Conservation (phyloP, 805 yeast species). For the Myxozyma vanderwaltii region DNA sequence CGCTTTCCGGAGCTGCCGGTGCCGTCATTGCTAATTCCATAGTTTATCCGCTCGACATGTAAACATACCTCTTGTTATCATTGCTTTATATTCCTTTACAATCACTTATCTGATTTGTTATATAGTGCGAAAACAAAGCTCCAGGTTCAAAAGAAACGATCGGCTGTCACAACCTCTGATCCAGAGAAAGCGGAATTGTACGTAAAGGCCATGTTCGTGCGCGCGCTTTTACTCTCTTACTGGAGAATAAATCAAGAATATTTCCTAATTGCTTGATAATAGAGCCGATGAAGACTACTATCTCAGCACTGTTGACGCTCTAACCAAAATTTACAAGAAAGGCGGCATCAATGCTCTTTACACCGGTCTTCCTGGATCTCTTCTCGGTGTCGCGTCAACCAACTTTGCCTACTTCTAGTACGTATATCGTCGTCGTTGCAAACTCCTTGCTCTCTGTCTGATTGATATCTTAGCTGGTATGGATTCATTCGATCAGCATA, state of each 20-base stretch:
- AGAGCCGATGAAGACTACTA: slow-evolving; percentile 44
- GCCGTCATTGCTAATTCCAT: slow-evolving; percentile 76
- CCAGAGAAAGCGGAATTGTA: slow-evolving; percentile 12
- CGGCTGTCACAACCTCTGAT: slow-evolving; percentile 9
- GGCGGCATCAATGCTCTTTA: slow-evolving; percentile 72
- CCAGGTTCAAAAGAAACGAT: slow-evolving; percentile 27
- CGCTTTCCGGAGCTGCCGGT: slow-evolving; percentile 80
- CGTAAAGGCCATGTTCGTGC: background rate
- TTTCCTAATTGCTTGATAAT: background rate
- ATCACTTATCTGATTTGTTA: background rate
- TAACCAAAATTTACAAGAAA: slow-evolving; percentile 54
- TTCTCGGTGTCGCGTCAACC: slow-evolving; percentile 72
- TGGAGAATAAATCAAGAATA: background rate
- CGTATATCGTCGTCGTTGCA: background rate
- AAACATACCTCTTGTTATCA: slow-evolving; percentile 6
- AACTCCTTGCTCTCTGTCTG: background rate
- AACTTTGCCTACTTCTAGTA: slow-evolving; percentile 77
- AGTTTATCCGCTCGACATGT: slow-evolving; percentile 78
- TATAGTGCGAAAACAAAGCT: slow-evolving; percentile 25
- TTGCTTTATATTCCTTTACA: background rate
- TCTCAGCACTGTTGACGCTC: slow-evolving; percentile 62
- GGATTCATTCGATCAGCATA: slow-evolving; percentile 65
- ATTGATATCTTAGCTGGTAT: slow-evolving; percentile 58
- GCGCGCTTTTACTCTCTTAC: background rate
- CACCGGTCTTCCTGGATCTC: slow-evolving; percentile 67